These are phyloP conservation scores for Wickerhamiella bombiphila DNA, from an alignment of 805 yeast genomes.

Conservation along the genomic window DNA sequence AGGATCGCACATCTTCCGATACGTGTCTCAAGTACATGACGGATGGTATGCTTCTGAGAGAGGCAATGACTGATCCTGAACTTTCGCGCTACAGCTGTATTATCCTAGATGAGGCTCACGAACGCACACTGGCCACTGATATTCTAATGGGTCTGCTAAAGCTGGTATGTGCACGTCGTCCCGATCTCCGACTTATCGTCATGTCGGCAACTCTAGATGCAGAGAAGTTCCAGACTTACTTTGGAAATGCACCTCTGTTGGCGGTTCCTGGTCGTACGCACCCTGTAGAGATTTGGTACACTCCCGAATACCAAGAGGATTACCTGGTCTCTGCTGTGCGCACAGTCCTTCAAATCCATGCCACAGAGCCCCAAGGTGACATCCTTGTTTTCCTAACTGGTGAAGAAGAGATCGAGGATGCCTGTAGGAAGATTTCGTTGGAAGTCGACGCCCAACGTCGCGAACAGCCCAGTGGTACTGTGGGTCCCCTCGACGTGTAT, in stretches of 20 bases:
- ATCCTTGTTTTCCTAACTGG: conserved; percentile 79
- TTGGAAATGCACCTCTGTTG: conserved; percentile 79
- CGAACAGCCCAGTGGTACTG: conserved; percentile 61
- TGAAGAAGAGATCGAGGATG: conserved; percentile 97
- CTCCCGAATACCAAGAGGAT: conserved; percentile 93
- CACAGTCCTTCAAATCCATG: conserved; percentile 91
- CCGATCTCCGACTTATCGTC: conserved; percentile 78
- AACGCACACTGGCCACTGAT: conserved; percentile 92
- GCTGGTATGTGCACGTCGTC: conserved; percentile 63
- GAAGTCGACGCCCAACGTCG: conserved; percentile 82
- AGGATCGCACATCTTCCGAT: conserved; percentile 64
- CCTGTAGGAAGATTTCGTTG: conserved; percentile 71
- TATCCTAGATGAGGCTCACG: conserved; percentile 95
- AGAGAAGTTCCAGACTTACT: conserved; percentile 81
- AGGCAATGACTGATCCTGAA: conserved; percentile 92
- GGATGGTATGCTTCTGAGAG: conserved; percentile 94
- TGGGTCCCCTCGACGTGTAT: conserved; percentile 82
- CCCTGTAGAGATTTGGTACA: conserved; percentile 92
- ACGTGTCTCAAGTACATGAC: conserved; percentile 93
- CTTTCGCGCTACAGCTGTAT: conserved; percentile 72
- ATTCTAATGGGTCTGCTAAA: conserved; percentile 89
- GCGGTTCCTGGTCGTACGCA: conserved; percentile 98
- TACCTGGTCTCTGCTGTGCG: conserved; percentile 89
- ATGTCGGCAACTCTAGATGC: conserved; percentile 99
- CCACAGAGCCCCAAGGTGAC: conserved; percentile 51